Percentiles rank a stretch among this genome's conserved stretches.
phyloP scores from a whole-genome alignment of 2,329 filamentous ascomycete species.

The Epichloe sp. region DNA sequence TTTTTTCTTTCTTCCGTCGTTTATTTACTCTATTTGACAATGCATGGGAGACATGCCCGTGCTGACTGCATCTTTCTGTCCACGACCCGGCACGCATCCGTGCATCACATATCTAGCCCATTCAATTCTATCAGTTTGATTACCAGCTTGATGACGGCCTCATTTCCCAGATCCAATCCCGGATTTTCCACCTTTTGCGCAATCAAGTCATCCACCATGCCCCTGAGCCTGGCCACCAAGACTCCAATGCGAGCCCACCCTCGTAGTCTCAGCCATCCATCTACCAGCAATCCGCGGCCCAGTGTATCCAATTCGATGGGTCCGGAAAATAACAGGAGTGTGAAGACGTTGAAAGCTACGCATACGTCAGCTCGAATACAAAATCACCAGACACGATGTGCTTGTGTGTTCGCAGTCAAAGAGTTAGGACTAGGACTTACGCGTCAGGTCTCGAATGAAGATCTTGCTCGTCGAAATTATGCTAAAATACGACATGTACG shows the following conservation, averaged over 20 bases:
- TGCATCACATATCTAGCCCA: constrained; percentile 54
- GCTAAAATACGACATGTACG: constrained; percentile 79
- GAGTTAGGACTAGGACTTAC: constrained; percentile 40
- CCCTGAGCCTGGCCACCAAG: constrained; percentile 66
- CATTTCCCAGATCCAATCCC: constrained; percentile 39
- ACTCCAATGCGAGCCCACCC: constrained; percentile 96
- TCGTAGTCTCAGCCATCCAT: constrained; percentile 74
- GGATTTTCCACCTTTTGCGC: constrained; percentile 71
- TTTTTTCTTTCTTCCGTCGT: not conserved
- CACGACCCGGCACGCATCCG: not conserved
- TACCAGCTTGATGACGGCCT: constrained; percentile 64
- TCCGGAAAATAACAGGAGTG: constrained; percentile 77
- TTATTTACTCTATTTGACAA: not conserved
- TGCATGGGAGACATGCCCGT: too few species aligned
- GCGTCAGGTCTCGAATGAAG: constrained; percentile 82
- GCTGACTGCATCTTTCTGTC: not conserved
- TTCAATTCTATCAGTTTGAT: constrained; percentile 77
- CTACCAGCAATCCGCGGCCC: constrained; percentile 75
- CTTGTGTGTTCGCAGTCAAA: not conserved
- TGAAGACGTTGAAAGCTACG: constrained; percentile 74
- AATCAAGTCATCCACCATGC: constrained; percentile 77
- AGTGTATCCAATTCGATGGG: constrained; percentile 75
- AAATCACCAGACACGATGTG: not conserved
- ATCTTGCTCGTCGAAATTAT: constrained; percentile 89
- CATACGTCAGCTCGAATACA: constrained; percentile 4